A percentile compares a stretch with the other conserved stretches of the same genome.
Evolutionary conservation across 305 asterid species (phyloP).

Genomic region (Nicotiana rustica): DNA sequence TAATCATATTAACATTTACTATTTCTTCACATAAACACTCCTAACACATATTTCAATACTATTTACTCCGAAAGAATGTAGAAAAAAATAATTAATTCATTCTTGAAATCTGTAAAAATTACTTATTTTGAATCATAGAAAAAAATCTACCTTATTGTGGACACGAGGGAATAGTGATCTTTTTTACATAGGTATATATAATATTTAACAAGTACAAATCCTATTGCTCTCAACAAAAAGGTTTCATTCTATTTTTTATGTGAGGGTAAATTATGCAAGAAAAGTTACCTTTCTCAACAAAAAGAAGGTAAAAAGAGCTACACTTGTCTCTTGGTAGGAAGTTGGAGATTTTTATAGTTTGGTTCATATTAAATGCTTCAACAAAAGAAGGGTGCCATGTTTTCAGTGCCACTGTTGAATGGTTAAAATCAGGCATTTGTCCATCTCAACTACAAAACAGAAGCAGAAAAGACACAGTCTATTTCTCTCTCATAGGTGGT

Average conservation of each 20-base stretch:
- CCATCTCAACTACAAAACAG: conserved; percentile 22
- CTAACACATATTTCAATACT: too few species aligned
- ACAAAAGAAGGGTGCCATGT: conserved; percentile 30
- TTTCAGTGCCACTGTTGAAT: conserved; percentile 46
- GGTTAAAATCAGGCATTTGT: conserved; percentile 37
- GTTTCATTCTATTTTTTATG: background rate
- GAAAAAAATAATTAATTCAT: too few species aligned
- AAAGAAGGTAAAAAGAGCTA: background rate
- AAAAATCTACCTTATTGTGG: too few species aligned
- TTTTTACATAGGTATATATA: too few species aligned
- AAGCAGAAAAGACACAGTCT: background rate
- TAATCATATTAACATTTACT: too few species aligned
- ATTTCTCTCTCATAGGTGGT: background rate
- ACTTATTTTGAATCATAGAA: too few species aligned
- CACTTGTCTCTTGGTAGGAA: background rate
- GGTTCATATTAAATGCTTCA: conserved; percentile 25
- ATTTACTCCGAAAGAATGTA: too few species aligned
- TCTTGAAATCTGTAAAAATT: too few species aligned
- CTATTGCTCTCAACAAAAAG: too few species aligned
- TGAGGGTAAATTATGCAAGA: background rate
- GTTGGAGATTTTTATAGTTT: background rate
- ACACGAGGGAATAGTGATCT: too few species aligned
- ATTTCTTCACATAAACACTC: too few species aligned
- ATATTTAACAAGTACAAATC: too few species aligned
- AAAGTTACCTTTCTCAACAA: background rate